Conservation (phyloP, 1,284 basidiomycete genomes). For the Tylopilus orsonianus region DNA sequence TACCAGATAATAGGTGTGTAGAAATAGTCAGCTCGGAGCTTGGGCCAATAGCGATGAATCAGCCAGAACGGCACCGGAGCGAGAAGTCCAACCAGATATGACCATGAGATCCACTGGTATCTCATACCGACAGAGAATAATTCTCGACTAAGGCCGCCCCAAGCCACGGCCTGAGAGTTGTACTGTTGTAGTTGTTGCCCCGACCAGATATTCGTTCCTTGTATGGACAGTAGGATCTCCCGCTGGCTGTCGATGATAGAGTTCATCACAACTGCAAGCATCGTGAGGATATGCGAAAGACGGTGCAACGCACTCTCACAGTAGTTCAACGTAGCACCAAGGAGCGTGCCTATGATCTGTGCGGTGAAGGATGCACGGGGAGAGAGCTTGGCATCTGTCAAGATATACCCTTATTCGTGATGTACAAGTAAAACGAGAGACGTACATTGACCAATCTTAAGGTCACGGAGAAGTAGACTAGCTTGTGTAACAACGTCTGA, state of each 20-base stretch:
- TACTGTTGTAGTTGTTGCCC: slow-evolving; percentile 56
- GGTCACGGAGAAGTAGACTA: slow-evolving; percentile 47
- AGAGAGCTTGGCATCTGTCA: slow-evolving; percentile 60
- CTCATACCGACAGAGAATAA: slow-evolving; percentile 54
- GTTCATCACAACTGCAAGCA: slow-evolving; percentile 48
- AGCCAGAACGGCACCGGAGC: slow-evolving; percentile 60
- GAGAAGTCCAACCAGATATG: slow-evolving; percentile 54
- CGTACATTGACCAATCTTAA: slow-evolving; percentile 60
- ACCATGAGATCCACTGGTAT: slow-evolving; percentile 58
- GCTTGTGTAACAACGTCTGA: slow-evolving; percentile 46
- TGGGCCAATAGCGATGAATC: slow-evolving; percentile 42
- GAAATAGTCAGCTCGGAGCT: slow-evolving; percentile 43
- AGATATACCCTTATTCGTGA: neutral
- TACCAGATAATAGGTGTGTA: slow-evolving; percentile 47
- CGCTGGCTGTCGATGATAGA: slow-evolving; percentile 55
- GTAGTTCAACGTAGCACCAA: slow-evolving; percentile 54
- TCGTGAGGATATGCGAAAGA: neutral
- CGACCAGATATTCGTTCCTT: slow-evolving; percentile 64
- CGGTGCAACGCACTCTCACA: slow-evolving; percentile 30
- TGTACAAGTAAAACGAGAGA: too few relatives aligned
- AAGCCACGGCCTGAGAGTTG: slow-evolving; percentile 65
- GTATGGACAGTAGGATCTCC: slow-evolving; percentile 44
- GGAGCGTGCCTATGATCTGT: slow-evolving; percentile 52
- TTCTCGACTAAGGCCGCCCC: slow-evolving; percentile 60
- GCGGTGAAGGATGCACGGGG: slow-evolving; percentile 64